phyloP scores from a whole-genome alignment of 768 basidiomycete genomes.

The Cyclocybe cylindracea region DNA sequence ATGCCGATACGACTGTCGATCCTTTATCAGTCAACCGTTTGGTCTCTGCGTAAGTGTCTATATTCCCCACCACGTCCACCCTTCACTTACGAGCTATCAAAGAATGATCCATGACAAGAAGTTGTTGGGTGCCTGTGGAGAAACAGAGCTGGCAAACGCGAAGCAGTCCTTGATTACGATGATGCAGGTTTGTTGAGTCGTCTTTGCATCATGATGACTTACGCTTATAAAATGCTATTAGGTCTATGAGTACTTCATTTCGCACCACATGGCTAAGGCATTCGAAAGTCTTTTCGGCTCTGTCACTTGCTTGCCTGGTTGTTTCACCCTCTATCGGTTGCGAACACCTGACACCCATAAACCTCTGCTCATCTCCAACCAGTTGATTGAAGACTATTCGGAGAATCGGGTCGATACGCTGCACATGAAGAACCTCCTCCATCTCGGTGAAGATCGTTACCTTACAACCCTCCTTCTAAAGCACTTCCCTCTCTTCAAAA shows the following conservation, averaged over 20 bases:
- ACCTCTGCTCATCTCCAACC: slow-evolving; percentile 89
- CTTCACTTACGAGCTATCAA: neutral
- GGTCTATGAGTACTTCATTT: slow-evolving; percentile 99
- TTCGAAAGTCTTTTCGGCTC: slow-evolving; percentile 97
- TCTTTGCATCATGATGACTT: neutral
- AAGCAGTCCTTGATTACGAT: slow-evolving; percentile 96
- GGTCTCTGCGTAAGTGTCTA: slow-evolving; percentile 80
- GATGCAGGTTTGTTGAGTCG: slow-evolving; percentile 72
- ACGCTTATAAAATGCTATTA: slow-evolving; percentile 20
- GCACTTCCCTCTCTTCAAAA: slow-evolving; percentile 93
- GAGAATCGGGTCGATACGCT: slow-evolving; percentile 96
- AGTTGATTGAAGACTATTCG: slow-evolving; percentile 89
- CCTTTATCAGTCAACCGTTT: slow-evolving; percentile 86
- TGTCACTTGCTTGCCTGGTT: slow-evolving; percentile 97
- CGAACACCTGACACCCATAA: slow-evolving; percentile 95
- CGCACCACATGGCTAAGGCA: slow-evolving; percentile 97
- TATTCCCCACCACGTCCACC: neutral
- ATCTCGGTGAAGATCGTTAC: slow-evolving; percentile 99
- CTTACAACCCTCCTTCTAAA: slow-evolving; percentile 94
- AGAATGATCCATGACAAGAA: slow-evolving; percentile 98
- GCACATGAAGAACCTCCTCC: slow-evolving; percentile 98
- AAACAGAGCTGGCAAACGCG: slow-evolving; percentile 89
- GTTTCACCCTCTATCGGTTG: slow-evolving; percentile 96
- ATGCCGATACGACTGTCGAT: slow-evolving; percentile 94
- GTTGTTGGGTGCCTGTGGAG: slow-evolving; percentile 92